These are phyloP conservation scores for Verbena officinalis DNA, from an alignment of 257 asterid species.

Conservation along the genomic window DNA sequence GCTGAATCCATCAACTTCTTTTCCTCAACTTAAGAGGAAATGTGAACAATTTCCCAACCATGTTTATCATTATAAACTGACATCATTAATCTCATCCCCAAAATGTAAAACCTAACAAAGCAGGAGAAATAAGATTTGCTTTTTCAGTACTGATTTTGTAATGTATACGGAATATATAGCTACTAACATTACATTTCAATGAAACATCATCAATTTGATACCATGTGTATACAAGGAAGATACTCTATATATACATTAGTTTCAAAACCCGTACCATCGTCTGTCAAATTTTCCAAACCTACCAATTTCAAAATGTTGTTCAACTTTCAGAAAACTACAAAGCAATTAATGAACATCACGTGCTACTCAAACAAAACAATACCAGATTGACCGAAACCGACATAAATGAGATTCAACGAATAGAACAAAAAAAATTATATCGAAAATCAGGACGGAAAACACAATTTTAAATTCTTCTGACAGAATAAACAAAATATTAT, in stretches of 20 bases:
- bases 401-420: constrained; percentile 12
- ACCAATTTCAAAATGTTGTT: constrained; percentile 1
- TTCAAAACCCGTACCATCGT: constrained; percentile 2
- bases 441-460: neutral
- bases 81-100: constrained; percentile 38
- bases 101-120: constrained; percentile 37
- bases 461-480: neutral
- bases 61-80: constrained; percentile 42
- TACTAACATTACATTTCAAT: neutral
- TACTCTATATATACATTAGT: neutral
- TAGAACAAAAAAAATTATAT: constrained; percentile 6
- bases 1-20: constrained; percentile 76
- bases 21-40: constrained; percentile 45
- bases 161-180: neutral
- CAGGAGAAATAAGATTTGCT: neutral
- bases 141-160: neutral
- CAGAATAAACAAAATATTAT: neutral
- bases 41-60: constrained; percentile 27
- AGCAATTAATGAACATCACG: neutral
- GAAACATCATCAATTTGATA: neutral
- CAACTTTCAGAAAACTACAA: constrained; percentile 2
- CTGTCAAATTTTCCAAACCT: neutral
- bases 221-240: neutral
- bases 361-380: constrained; percentile 12
- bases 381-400: neutral